phyloP scores from a whole-genome alignment of 306 rosid species.

The Sesbania bispinosa region DNA sequence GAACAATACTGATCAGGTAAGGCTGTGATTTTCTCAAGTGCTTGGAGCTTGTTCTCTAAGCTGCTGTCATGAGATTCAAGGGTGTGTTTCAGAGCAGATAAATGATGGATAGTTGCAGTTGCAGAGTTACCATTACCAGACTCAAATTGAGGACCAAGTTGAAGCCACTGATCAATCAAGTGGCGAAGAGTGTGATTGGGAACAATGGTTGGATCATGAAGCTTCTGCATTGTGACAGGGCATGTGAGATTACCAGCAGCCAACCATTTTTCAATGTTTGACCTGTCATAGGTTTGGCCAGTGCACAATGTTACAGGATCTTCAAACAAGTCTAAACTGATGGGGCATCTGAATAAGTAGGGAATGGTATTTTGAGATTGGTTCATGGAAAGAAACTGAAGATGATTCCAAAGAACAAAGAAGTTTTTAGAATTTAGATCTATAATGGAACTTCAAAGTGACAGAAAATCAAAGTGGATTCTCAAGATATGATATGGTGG shows the following conservation, averaged over 20 bases:
- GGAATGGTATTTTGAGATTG: slow-evolving; percentile 60
- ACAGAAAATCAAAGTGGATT: background rate
- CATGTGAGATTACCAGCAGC: slow-evolving; percentile 79
- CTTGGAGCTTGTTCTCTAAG: slow-evolving; percentile 45
- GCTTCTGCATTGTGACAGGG: slow-evolving; percentile 94
- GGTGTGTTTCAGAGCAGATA: slow-evolving; percentile 42
- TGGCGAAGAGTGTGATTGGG: slow-evolving; percentile 84
- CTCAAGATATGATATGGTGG: background rate
- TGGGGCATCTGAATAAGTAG: slow-evolving; percentile 75
- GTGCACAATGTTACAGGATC: slow-evolving; percentile 85
- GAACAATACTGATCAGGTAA: slow-evolving; percentile 43
- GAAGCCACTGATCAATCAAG: slow-evolving; percentile 71
- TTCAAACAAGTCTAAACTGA: slow-evolving; percentile 73
- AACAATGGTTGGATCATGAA: slow-evolving; percentile 65
- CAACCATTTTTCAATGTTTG: slow-evolving; percentile 77
- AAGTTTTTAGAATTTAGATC: too few relatives aligned
- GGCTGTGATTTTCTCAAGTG: slow-evolving; percentile 39
- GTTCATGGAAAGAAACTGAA: slow-evolving; percentile 35
- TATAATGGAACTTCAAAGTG: too few relatives aligned
- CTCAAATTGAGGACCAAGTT: slow-evolving; percentile 38
- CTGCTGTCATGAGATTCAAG: slow-evolving; percentile 47
- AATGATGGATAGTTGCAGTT: slow-evolving; percentile 37
- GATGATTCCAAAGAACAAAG: slow-evolving; percentile 26
- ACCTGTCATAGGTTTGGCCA: slow-evolving; percentile 86
- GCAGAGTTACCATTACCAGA: slow-evolving; percentile 30